phyloP scores from a whole-genome alignment of 192 early-diverging fungal genomes.

The Anaeromyces robustus region DNA sequence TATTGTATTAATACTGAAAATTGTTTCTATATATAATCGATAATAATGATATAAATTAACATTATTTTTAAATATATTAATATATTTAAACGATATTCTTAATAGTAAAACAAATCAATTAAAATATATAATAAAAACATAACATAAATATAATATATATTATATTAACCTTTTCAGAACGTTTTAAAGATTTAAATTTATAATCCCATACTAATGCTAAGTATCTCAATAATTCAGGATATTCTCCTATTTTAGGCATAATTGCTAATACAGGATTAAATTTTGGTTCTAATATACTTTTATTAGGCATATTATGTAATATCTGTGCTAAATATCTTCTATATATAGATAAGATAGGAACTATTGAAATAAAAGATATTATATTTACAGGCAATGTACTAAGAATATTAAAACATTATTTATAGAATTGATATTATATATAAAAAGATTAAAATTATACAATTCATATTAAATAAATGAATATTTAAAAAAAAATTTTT shows the following conservation, averaged over 20 bases:
- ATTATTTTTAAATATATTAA: too few species aligned
- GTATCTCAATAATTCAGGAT: slow-evolving; percentile 19
- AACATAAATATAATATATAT: not conserved
- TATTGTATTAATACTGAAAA: not conserved
- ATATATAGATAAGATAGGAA: slow-evolving; percentile 21
- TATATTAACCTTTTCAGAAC: slow-evolving; percentile 10
- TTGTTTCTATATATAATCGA: not conserved
- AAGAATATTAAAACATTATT: not conserved
- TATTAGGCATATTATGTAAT: slow-evolving; percentile 7
- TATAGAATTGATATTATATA: too few species aligned
- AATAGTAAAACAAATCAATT: too few species aligned
- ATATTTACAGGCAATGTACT: slow-evolving; percentile 24
- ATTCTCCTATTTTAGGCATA: slow-evolving; percentile 17
- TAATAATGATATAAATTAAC: too few species aligned
- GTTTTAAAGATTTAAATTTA: slow-evolving; percentile 7
- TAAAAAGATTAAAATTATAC: too few species aligned
- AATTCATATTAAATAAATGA: too few species aligned
- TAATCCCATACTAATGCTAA: slow-evolving; percentile 21
- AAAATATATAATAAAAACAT: not conserved
- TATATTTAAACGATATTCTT: too few species aligned
- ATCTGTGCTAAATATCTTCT: slow-evolving; percentile 20
- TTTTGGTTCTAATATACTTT: slow-evolving; percentile 1
- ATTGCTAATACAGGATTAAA: slow-evolving; percentile 16
- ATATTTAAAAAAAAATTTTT: not conserved
- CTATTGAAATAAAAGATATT: slow-evolving; percentile 13